Percentiles rank a stretch among this genome's conserved stretches.
These are phyloP conservation scores for Clavariopsis aquatica DNA, from an alignment of 495 filamentous ascomycete species.

Conservation along the genomic window DNA sequence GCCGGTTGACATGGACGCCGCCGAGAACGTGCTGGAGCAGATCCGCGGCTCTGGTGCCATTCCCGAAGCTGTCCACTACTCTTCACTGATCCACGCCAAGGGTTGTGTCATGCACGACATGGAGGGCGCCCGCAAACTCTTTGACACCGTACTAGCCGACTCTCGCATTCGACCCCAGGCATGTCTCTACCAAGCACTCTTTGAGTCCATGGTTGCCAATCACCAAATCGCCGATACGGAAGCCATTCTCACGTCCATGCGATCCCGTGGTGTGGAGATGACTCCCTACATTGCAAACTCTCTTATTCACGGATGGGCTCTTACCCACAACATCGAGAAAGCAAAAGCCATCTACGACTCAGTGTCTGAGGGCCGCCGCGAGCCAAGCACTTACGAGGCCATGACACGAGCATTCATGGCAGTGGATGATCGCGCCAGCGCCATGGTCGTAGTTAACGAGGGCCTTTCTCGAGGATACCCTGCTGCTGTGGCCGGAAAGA, in stretches of 20 bases:
- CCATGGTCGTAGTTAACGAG: constrained; percentile 78
- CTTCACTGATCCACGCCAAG: constrained; percentile 91
- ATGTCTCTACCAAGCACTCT: constrained; percentile 91
- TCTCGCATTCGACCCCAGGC: constrained; percentile 66
- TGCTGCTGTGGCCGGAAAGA: constrained; percentile 84
- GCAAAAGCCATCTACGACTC: constrained; percentile 75
- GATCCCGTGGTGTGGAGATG: constrained; percentile 68
- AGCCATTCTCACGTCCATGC: constrained; percentile 72
- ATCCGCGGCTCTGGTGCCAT: constrained; percentile 72
- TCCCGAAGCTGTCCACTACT: constrained; percentile 92
- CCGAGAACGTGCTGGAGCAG: constrained; percentile 77
- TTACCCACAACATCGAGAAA: constrained; percentile 75
- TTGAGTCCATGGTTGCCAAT: constrained; percentile 96
- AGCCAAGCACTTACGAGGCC: constrained; percentile 98
- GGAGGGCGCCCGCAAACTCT: constrained; percentile 73
- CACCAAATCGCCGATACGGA: constrained; percentile 74
- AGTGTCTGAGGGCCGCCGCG: constrained; percentile 72
- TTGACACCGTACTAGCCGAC: constrained; percentile 74
- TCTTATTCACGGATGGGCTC: constrained; percentile 96
- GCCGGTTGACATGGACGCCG: constrained; percentile 85
- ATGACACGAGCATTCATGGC: constrained; percentile 94
- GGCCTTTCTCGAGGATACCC: constrained; percentile 91
- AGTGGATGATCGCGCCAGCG: constrained; percentile 72
- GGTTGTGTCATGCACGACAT: constrained; percentile 94
- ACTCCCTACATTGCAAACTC: constrained; percentile 99